Conservation (phyloP, 495 filamentous ascomycete genomes). For the Penicillium egyptiacum region DNA sequence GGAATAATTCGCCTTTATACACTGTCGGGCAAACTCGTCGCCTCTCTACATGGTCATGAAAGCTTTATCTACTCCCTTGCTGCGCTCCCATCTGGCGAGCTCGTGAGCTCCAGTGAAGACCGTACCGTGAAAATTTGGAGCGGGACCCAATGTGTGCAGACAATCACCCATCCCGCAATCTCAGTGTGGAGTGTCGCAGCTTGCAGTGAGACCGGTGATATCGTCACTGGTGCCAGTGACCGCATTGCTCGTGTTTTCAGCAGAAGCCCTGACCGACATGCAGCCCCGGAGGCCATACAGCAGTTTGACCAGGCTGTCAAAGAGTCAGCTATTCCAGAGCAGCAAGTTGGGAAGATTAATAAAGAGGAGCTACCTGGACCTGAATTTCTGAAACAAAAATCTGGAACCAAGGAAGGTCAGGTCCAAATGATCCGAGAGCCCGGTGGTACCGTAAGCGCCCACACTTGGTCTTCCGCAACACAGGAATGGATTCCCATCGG, state of each 20-base stretch:
- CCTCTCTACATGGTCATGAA: slow-evolving; percentile 81
- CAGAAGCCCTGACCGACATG: slow-evolving; percentile 67
- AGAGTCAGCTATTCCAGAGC: slow-evolving; percentile 80
- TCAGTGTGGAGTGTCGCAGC: slow-evolving; percentile 92
- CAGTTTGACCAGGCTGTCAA: slow-evolving; percentile 80
- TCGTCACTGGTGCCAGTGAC: slow-evolving; percentile 90
- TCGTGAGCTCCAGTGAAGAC: slow-evolving; percentile 92
- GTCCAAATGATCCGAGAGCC: slow-evolving; percentile 84
- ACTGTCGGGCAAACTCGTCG: slow-evolving; percentile 67
- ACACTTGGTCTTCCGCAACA: slow-evolving; percentile 71
- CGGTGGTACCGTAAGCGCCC: slow-evolving; percentile 74
- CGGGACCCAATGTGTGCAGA: slow-evolving; percentile 79
- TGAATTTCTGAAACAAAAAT: slow-evolving; percentile 75
- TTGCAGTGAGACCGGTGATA: slow-evolving; percentile 79
- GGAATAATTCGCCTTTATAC: slow-evolving; percentile 84
- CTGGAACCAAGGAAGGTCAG: slow-evolving; percentile 90
- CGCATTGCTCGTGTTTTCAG: slow-evolving; percentile 83
- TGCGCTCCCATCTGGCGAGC: slow-evolving; percentile 73
- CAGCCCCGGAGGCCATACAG: slow-evolving; percentile 55
- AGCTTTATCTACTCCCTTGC: slow-evolving; percentile 93
- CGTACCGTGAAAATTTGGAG: slow-evolving; percentile 88
- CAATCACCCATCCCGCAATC: slow-evolving; percentile 95
- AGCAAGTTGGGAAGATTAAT: slow-evolving; percentile 76
- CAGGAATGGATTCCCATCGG: slow-evolving; percentile 82
- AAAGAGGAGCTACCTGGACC: slow-evolving; percentile 87